Conservation (phyloP, 1,284 basidiomycete genomes). For the Cryptococcus wingfieldii region DNA sequence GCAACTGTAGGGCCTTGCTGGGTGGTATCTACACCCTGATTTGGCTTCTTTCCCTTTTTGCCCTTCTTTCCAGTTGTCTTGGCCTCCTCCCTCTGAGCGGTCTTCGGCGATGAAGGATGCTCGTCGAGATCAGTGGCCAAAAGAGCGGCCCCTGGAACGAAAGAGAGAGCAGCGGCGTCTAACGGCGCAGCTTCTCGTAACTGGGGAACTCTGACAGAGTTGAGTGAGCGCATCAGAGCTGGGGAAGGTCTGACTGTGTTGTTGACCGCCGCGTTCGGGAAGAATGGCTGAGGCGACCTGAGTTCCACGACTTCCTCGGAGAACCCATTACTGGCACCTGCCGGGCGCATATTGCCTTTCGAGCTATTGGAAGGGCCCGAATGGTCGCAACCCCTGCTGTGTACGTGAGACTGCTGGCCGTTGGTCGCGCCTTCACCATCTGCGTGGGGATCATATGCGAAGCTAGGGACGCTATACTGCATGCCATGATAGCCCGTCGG, state of each 20-base stretch:
- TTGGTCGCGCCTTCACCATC: no score
- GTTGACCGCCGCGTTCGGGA: no score
- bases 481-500: no score
- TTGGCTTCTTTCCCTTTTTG: constrained; percentile 3
- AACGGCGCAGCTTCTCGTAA: constrained; percentile 5
- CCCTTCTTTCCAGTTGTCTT: constrained; percentile 1
- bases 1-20: constrained; percentile 3
- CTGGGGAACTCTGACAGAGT: constrained; percentile 7
- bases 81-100: neutral
- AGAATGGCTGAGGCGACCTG: no score
- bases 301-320: no score
- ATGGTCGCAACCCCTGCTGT: no score
- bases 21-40: constrained; percentile 2
- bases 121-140: constrained; percentile 6
- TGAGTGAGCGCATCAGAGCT: neutral
- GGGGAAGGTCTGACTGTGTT: neutral
- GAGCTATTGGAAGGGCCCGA: no score
- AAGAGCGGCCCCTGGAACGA: constrained; percentile 11
- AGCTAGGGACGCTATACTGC: no score
- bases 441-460: no score
- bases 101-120: neutral
- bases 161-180: constrained; percentile 10
- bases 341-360: no score
- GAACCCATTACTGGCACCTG: no score
- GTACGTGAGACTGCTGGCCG: no score